Evolutionary conservation across 2,329 filamentous ascomycete genomes (phyloP), one percentile per base, ranked within the genome.

Genomic region (Calonectria pauciramosa): DNA sequence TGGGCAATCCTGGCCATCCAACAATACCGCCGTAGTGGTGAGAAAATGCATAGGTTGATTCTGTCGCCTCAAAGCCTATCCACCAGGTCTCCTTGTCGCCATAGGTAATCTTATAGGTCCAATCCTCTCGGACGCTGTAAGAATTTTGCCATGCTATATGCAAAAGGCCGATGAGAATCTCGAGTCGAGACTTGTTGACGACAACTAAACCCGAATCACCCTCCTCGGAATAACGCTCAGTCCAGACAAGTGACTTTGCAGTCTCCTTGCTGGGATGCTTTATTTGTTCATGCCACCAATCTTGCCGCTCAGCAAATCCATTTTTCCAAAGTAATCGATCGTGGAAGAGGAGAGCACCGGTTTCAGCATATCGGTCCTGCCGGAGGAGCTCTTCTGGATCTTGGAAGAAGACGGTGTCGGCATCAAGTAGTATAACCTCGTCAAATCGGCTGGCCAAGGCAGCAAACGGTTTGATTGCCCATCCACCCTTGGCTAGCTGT

Each of bases 51-150:
- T 88, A 88, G 0, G 65, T 73, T 0, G 85, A 82, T 4, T 83
- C 84, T 3, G 83, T 82, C 1, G 87, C 80, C 71, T 88, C 87
- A 10, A 87, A 81, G 0, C 86, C 86, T 28, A 88, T 80, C 87
- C 87, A 88, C 82, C 84, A 88, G 0, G 82, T 86, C 75, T 88
- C 87, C 75, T 88, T 88, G 47, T 89, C 87, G 0, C 87, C 87
- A 28, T 88, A 85, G 0, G 82, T 86, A 34, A 87, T 78, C 38
- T 82, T 80, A 72, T 87, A 88, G 1, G 86, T 87, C 13, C 85
- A 81, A 32, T 85, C 80, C 4, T 86, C 83, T 0, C 87, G 83
- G 1, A 88, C 86, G 0, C 73, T 77, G 9, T 82, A 77, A 1
- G 83, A 84, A 66, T 89, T 88, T 76, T 88, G 86, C 87, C 87